Evolutionary conservation across 371 early-diverging fungal genomes (phyloP).

Genomic region (Mortierella sp.): DNA sequence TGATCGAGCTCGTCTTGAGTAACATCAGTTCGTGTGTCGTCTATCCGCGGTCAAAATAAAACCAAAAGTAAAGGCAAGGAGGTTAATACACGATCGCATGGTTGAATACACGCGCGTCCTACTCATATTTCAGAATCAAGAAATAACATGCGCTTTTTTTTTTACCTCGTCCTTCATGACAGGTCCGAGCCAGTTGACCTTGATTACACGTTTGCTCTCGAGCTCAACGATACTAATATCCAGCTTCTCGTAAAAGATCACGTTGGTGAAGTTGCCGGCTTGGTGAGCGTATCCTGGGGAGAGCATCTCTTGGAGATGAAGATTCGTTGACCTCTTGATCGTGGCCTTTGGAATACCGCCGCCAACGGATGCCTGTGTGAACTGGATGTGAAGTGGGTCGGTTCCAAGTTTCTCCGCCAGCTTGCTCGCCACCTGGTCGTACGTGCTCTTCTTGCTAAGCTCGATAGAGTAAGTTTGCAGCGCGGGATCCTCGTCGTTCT

Average conservation of each 20-base stretch:
- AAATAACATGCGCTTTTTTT: no score
- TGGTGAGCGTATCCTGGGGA: conserved; percentile 40
- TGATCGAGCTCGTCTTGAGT: conserved; percentile 68
- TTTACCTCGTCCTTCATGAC: conserved; percentile 62
- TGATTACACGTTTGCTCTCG: conserved; percentile 79
- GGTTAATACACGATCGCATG: no score
- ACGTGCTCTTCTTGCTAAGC: conserved; percentile 74
- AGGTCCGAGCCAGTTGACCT: conserved; percentile 69
- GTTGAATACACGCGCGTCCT: no score
- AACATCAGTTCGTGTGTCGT: conserved; percentile 66
- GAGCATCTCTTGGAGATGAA: conserved; percentile 76
- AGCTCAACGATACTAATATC: conserved; percentile 85
- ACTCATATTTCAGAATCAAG: no score
- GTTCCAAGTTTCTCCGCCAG: conserved; percentile 70
- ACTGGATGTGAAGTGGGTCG: conserved; percentile 78
- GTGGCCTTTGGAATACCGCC: conserved; percentile 58
- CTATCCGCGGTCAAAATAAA: conserved; percentile 32
- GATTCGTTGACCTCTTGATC: conserved; percentile 63
- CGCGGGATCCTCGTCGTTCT: conserved; percentile 51
- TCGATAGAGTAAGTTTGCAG: conserved; percentile 57
- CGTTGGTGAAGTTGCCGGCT: conserved; percentile 14
- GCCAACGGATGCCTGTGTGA: conserved; percentile 62
- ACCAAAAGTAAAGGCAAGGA: conserved; percentile 22
- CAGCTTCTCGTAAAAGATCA: conserved; percentile 86
- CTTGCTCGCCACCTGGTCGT: conserved; percentile 68